phyloP scores from a whole-genome alignment of 352 stramenopile species.

The Phytophthora tentaculata region DNA sequence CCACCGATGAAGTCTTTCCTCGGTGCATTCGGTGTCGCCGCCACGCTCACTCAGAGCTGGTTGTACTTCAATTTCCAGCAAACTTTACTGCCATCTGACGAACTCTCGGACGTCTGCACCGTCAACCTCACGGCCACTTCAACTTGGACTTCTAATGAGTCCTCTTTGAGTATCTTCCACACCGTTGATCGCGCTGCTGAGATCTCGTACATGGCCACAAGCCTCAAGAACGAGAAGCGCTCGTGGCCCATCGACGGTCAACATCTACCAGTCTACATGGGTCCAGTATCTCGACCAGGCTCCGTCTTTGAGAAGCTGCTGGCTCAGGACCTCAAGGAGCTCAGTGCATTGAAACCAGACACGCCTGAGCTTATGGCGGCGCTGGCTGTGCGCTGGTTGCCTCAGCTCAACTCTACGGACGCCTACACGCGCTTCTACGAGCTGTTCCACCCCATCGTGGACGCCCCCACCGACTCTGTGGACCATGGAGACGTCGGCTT shows the following conservation, averaged over 20 bases:
- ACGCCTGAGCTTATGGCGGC: conserved; percentile 28
- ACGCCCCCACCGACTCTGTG: conserved; percentile 21
- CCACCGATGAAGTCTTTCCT: conserved; percentile 30
- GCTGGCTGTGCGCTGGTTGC: conserved; percentile 20
- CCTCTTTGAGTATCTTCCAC: conserved; percentile 27
- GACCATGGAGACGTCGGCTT: conserved; percentile 53
- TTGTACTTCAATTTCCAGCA: conserved; percentile 16
- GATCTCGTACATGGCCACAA: conserved; percentile 25
- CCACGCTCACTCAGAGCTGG: conserved; percentile 23
- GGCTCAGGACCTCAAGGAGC: conserved; percentile 23
- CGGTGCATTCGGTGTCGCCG: conserved; percentile 11
- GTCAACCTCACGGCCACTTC: conserved; percentile 1
- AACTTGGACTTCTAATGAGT: conserved; percentile 7
- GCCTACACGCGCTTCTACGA: conserved; percentile 42
- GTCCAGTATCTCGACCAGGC: conserved; percentile 32
- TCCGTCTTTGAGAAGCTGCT: conserved; percentile 40
- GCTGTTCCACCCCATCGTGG: conserved; percentile 29
- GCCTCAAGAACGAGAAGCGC: conserved; percentile 41
- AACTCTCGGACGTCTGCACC: conserved; percentile 11
- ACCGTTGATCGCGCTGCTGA: conserved; percentile 17
- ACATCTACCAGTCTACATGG: conserved; percentile 40
- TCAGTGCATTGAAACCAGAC: conserved; percentile 30
- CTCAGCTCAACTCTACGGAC: conserved; percentile 26
- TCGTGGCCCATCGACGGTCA: conserved; percentile 30
- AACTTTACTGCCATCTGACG: background rate